Evolutionary conservation across 495 filamentous ascomycete genomes (phyloP), one percentile per base, ranked within the genome.

Genomic region (Aspergillus cavernicola): DNA sequence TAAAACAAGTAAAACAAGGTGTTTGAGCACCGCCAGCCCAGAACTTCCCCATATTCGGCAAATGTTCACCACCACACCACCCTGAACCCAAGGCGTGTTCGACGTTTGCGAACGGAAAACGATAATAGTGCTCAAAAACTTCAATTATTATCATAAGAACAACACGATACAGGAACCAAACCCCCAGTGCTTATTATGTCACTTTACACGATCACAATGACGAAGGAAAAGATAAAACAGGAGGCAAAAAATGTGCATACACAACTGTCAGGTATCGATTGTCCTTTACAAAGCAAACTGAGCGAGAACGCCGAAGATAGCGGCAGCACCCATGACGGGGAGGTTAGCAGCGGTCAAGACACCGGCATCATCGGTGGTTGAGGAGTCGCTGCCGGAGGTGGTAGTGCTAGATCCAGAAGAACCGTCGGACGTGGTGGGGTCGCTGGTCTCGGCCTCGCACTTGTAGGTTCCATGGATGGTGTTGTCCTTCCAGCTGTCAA

Each of bases 391-490:
- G 58, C 62, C 63, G 50, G 57, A 55, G 42, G 62, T 61, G 46
- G 62, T 50, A 28, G 63, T 52, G 50, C 45, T 46, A 20, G 69
- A 71, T 60, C 72, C 71, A 57, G 67, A 71, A 56, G 68, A 66
- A 50, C 75, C 78, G n/a, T 72, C 70, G 51, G 66, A 66, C 62
- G 65, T 78, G 59, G 60, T 70, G 40, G 78, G 70, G 77, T 66
- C 52, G 65, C 29, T 26, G 49, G 42, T 74, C 46, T 59, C 62
- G 52, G 53, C 72, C 47, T 63, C 43, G 77, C 87, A 92, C n/a
- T 56, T 71, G 68, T 74, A 86, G 29, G 59, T 75, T 47, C 88
- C 88, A 61, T 81, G 76, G 67, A 91, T 83, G 60, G 73, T 75
- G 59, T 60, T 67, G 55, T 72, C 68, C 31, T 50, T 59, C 36